phyloP scores from a whole-genome alignment of 2,329 filamentous ascomycete species.

The Penicillium oxalicum region DNA sequence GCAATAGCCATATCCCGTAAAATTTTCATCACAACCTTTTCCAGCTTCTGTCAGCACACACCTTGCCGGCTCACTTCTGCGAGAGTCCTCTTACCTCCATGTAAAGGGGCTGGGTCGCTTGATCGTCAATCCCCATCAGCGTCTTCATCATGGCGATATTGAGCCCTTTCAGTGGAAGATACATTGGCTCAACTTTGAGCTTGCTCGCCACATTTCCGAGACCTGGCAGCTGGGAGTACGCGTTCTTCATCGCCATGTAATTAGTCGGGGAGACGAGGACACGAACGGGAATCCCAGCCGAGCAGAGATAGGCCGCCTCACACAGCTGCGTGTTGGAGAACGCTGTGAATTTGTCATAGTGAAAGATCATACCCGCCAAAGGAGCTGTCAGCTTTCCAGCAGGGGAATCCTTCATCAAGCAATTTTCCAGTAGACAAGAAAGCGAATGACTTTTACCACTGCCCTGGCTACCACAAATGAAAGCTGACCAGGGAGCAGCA shows the following conservation, averaged over 20 bases:
- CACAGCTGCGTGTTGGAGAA: slow-evolving; percentile 38
- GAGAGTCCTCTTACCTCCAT: slow-evolving; percentile 31
- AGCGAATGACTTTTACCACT: slow-evolving; percentile 58
- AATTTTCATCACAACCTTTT: slow-evolving; percentile 42
- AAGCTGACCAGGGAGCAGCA: slow-evolving; percentile 52
- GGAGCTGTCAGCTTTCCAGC: slow-evolving; percentile 44
- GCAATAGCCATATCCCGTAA: slow-evolving; percentile 47
- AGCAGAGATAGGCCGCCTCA: slow-evolving; percentile 53
- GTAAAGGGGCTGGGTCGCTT: slow-evolving; percentile 46
- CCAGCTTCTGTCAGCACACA: not conserved
- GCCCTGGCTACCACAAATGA: slow-evolving; percentile 60
- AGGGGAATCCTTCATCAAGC: slow-evolving; percentile 25
- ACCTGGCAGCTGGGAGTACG: slow-evolving; percentile 37
- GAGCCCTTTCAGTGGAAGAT: slow-evolving; percentile 45
- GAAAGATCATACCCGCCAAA: slow-evolving; percentile 51
- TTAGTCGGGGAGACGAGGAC: slow-evolving; percentile 51
- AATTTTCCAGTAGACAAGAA: slow-evolving; percentile 50
- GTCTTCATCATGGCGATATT: slow-evolving; percentile 50
- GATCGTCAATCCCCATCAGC: slow-evolving; percentile 48
- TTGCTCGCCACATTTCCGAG: slow-evolving; percentile 27
- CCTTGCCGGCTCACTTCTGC: no score
- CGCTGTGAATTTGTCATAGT: slow-evolving; percentile 48
- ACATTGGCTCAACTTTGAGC: slow-evolving; percentile 39
- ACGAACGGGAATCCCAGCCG: slow-evolving; percentile 42
- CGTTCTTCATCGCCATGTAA: slow-evolving; percentile 34